phyloP scores from a whole-genome alignment of 768 basidiomycete species.

The Leccinum incarnatum region DNA sequence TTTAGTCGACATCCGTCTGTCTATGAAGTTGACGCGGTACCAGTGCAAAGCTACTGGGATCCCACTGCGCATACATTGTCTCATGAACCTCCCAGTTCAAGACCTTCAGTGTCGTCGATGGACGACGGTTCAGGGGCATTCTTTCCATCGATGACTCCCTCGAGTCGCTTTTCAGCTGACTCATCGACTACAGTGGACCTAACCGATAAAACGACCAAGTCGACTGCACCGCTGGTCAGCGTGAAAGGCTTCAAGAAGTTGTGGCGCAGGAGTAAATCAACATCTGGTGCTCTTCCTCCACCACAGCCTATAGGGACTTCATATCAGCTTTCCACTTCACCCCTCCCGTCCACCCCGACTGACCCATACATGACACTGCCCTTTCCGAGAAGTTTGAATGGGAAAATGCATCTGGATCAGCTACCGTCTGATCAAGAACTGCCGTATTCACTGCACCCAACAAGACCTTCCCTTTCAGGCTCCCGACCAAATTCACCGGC shows the following conservation, averaged over 20 bases:
- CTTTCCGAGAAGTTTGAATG: conserved; percentile 28
- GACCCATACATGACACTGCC: conserved; percentile 26
- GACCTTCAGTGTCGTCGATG: conserved; percentile 26
- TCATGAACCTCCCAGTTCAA: conserved; percentile 18
- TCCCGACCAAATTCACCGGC: conserved; percentile 31
- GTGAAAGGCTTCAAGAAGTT: conserved; percentile 73
- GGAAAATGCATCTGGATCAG: conserved; percentile 36
- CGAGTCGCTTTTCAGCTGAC: conserved; percentile 77
- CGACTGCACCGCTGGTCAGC: conserved; percentile 55
- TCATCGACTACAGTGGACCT: conserved; percentile 44
- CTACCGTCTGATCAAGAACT: conserved; percentile 65
- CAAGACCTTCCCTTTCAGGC: conserved; percentile 34
- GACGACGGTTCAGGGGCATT: conserved; percentile 19
- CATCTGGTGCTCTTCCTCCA: conserved; percentile 35
- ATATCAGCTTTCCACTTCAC: conserved; percentile 24
- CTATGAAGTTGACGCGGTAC: conserved; percentile 29
- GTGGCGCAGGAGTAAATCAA: conserved; percentile 70
- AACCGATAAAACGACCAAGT: conserved; percentile 31
- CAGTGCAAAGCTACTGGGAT: conserved; percentile 47
- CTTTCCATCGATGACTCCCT: conserved; percentile 28
- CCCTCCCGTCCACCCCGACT: conserved; percentile 35
- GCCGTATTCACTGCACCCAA: conserved; percentile 47
- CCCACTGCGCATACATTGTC: conserved; percentile 24
- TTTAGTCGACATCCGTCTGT: conserved; percentile 70
- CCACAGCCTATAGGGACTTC: conserved; percentile 38